Evolutionary conservation across 2,329 filamentous ascomycete species (phyloP).

Genomic region (Arthrobotrys megalospora): DNA sequence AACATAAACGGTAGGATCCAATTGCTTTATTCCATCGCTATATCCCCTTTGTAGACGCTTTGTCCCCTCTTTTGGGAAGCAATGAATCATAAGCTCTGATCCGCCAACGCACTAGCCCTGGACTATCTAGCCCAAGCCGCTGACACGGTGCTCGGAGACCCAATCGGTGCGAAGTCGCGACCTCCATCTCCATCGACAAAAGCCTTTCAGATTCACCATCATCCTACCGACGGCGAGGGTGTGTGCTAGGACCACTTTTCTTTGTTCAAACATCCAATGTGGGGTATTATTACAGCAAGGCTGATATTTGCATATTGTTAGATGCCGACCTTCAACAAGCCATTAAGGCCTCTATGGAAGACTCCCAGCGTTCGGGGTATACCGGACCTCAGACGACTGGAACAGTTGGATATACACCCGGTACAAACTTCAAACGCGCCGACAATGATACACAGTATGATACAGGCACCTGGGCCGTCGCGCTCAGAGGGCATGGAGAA

Average conservation of each 20-base stretch:
- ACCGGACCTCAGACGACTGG: conserved; percentile 63
- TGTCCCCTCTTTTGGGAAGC: not conserved
- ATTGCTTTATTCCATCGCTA: not conserved
- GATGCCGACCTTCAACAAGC: conserved; percentile 63
- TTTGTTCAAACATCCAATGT: conserved; percentile 2
- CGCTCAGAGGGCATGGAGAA: conserved; percentile 51
- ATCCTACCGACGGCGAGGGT: conserved; percentile 53
- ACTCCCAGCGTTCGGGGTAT: conserved; percentile 52
- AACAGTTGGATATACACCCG: conserved; percentile 61
- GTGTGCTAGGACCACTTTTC: conserved; percentile 13
- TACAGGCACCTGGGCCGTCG: conserved; percentile 62
- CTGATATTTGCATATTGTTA: conserved; percentile 41
- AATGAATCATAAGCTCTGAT: conserved; percentile 41
- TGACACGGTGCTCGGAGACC: conserved; percentile 39
- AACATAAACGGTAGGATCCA: conserved; percentile 45
- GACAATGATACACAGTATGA: conserved; percentile 62
- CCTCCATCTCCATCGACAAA: conserved; percentile 47
- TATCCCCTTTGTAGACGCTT: not conserved
- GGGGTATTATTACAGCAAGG: conserved; percentile 18
- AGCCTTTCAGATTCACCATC: conserved; percentile 44
- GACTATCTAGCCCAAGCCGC: conserved; percentile 40
- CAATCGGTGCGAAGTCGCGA: conserved; percentile 55
- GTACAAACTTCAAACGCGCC: conserved; percentile 62
- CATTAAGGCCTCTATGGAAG: conserved; percentile 63
- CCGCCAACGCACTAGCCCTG: conserved; percentile 37